Evolutionary conservation across 1,284 basidiomycete genomes (phyloP).

Genomic region (Ceratobasidium papillatum): DNA sequence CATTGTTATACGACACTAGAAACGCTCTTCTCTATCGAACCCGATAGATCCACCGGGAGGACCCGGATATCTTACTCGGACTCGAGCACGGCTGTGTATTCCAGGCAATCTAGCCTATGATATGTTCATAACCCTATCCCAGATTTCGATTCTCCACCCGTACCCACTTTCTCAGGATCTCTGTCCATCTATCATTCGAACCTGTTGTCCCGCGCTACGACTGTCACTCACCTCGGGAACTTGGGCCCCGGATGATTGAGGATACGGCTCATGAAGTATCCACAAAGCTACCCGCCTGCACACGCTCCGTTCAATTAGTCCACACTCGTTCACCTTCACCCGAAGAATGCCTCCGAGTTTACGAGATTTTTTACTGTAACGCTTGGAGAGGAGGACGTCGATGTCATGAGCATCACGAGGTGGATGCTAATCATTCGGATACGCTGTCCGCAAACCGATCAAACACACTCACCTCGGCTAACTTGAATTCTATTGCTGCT

Average conservation of each 20-base stretch:
- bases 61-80: background rate
- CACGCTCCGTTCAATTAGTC: constrained; percentile 26
- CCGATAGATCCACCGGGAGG: background rate
- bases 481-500: background rate
- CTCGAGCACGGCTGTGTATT: background rate
- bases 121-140: background rate
- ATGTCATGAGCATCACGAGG: background rate
- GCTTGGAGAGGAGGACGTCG: constrained; percentile 17
- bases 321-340: constrained; percentile 1
- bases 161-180: too few relatives aligned
- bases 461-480: background rate
- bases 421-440: background rate
- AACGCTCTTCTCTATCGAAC: constrained; percentile 12
- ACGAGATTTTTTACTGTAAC: constrained; percentile 23
- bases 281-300: constrained; percentile 25
- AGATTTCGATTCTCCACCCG: constrained; percentile 11
- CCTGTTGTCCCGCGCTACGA: too few relatives aligned
- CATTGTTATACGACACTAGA: too few relatives aligned
- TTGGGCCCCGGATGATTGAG: too few relatives aligned
- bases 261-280: too few relatives aligned
- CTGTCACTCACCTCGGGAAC: too few relatives aligned
- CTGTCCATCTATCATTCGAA: too few relatives aligned
- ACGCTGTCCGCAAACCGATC: background rate
- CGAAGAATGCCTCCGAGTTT: constrained; percentile 27
- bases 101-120: background rate